phyloP scores from a whole-genome alignment of 148 eudicot genomes.

The Mesembryanthemum crystallinum region DNA sequence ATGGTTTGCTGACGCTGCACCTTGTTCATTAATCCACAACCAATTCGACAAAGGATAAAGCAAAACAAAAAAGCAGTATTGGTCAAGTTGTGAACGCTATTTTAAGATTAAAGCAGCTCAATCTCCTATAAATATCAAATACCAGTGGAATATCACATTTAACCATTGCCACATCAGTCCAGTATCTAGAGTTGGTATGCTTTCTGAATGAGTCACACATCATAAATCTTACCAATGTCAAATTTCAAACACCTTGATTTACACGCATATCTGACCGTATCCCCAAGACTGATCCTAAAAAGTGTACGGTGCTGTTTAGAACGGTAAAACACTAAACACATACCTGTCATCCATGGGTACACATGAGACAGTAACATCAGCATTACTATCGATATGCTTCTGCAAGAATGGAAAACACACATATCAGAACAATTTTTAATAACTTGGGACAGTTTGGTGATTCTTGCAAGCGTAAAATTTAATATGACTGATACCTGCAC shows the following conservation, averaged over 20 bases:
- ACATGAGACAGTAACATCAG: constrained; percentile 96
- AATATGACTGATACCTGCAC: constrained; percentile 46
- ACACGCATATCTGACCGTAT: neutral
- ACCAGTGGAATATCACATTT: neutral
- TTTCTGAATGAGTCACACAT: neutral
- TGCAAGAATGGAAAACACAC: constrained; percentile 24
- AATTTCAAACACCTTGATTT: neutral
- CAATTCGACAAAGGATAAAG: neutral
- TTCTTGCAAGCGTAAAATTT: neutral
- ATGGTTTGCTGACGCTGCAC: neutral
- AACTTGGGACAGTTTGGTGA: neutral
- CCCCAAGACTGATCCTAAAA: neutral
- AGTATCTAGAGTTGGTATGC: neutral
- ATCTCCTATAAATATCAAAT: neutral
- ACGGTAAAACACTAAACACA: constrained; percentile 11
- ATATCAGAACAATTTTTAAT: neutral
- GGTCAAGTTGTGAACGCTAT: too few relatives aligned
- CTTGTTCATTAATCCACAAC: neutral
- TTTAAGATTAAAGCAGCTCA: too few relatives aligned
- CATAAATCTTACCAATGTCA: too few relatives aligned
- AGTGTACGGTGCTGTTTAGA: neutral
- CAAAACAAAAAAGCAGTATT: too few relatives aligned
- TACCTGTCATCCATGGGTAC: constrained; percentile 94
- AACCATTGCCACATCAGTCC: neutral
- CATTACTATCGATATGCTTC: constrained; percentile 81